A percentile compares a stretch with the other conserved stretches of the same genome.
These are phyloP conservation scores for Aspergillus carlsbadensis DNA, from an alignment of 495 filamentous ascomycete species.

Conservation along the genomic window DNA sequence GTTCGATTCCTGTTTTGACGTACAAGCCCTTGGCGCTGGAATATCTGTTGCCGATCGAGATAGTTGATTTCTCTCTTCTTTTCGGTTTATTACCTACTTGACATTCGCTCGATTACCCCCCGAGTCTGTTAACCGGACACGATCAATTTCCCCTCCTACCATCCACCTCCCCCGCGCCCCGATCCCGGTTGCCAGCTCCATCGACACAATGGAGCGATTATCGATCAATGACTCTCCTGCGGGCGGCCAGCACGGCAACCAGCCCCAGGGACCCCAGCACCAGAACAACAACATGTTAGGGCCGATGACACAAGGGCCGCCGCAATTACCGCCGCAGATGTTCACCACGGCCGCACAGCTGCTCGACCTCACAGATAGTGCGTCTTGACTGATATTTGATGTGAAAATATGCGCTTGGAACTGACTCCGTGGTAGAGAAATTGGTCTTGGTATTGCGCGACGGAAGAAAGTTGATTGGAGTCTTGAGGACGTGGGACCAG, in stretches of 20 bases:
- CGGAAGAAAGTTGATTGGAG: slow-evolving; percentile 88
- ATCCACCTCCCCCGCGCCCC: slow-evolving; percentile 5
- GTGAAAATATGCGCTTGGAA: neutral
- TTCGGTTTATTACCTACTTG: too few relatives aligned
- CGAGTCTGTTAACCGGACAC: too few relatives aligned
- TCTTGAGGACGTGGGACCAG: slow-evolving; percentile 95
- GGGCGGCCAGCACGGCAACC: slow-evolving; percentile 31
- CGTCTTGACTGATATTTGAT: slow-evolving; percentile 16
- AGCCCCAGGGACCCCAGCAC: slow-evolving; percentile 26
- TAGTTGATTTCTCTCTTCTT: neutral
- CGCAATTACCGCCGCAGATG: slow-evolving; percentile 73
- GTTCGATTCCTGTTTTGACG: neutral
- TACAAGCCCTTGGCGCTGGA: neutral
- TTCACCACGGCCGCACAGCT: slow-evolving; percentile 97
- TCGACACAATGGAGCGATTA: slow-evolving; percentile 37
- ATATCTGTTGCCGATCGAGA: neutral
- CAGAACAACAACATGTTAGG: slow-evolving; percentile 25
- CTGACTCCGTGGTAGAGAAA: slow-evolving; percentile 64
- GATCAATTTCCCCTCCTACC: neutral
- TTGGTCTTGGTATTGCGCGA: slow-evolving; percentile 86
- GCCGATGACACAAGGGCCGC: slow-evolving; percentile 37
- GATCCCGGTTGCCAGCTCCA: neutral
- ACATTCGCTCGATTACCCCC: too few relatives aligned
- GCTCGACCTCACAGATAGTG: slow-evolving; percentile 95
- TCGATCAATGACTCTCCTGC: slow-evolving; percentile 39